These are phyloP conservation scores for Colletotrichum tamarilloi DNA, from an alignment of 2,329 filamentous ascomycete genomes.

Conservation along the genomic window DNA sequence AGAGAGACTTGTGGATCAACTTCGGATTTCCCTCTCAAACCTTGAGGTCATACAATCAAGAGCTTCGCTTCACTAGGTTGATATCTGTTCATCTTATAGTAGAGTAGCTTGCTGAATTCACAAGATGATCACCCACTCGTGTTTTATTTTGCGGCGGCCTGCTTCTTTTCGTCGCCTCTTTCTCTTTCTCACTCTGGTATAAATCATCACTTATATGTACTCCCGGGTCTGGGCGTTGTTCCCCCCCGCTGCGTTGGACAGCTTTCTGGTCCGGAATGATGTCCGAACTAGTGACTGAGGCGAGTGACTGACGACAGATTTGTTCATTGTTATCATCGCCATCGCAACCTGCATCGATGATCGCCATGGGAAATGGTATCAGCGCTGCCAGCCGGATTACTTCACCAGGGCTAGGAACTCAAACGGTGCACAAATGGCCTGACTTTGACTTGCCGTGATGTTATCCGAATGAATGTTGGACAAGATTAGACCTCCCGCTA, in stretches of 20 bases:
- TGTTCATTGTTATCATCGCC: background rate
- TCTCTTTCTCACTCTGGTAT: no score
- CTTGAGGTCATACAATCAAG: background rate
- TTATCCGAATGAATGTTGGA: background rate
- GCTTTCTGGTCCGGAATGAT: no score
- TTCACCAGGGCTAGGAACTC: background rate
- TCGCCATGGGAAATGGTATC: background rate
- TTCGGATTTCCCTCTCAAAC: background rate
- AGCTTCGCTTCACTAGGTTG: background rate
- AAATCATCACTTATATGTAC: no score
- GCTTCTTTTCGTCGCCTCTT: no score
- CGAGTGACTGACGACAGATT: background rate
- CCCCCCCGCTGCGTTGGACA: no score
- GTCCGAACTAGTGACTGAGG: no score
- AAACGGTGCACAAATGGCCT: background rate
- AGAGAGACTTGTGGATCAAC: background rate
- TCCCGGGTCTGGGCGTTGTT: no score
- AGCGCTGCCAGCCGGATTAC: background rate
- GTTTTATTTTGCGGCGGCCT: no score
- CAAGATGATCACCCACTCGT: no score
- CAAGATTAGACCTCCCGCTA: constrained; percentile 5
- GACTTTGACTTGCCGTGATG: constrained; percentile 14
- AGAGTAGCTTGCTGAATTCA: no score
- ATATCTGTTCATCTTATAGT: background rate
- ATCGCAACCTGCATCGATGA: background rate